Evolutionary conservation across 345 rosid genomes (phyloP), one percentile per base, ranked within the genome.

Genomic region (Populus deltoides): DNA sequence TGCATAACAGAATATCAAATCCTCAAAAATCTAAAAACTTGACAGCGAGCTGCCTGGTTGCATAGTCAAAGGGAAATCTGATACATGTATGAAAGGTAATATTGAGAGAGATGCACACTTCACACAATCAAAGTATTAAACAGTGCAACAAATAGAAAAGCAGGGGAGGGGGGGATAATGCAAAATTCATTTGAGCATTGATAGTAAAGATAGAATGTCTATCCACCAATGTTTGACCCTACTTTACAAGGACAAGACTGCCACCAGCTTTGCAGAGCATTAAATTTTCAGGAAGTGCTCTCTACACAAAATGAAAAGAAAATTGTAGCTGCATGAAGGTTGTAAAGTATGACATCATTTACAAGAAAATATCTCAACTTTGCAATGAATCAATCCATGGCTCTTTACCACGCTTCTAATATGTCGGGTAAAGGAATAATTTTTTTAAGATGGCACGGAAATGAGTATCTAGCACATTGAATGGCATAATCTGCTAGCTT

Each of bases 1-100:
- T 96, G 88, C 61, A 33, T 27, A 82, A 79, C 72, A 74, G 59
- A 77, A 38, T 13, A 24, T 51, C 68, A 66, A 29, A 75, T 67
- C 53, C 62, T 77, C 6, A 76, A 68, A 70, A 65, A 39, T 76
- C 47, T 72, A 51, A 77, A n/a, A 16, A 66, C 35, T 63, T 38
- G 62, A 72, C 15, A 20, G 55, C 16, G 43, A 31, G 29, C 12
- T 39, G 13, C 27, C 22, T 6, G 24, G 7, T 24, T n/a, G n/a
- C n/a, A n/a, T n/a, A n/a, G n/a, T n/a, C n/a, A n/a, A n/a, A n/a
- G n/a, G n/a, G 33, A 20, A 65, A 62, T 18, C 8, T 12, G 1
- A 36, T 55, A 27, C 25, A 49, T 17, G 27, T 68, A 20, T 43
- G 1, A 39, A 33, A 25, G 20, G 47, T 31, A 33, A 41, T 70